Evolutionary conservation across 2,329 filamentous ascomycete genomes (phyloP), one percentile per base, ranked within the genome.

Genomic region (Mycocentrospora acerina): DNA sequence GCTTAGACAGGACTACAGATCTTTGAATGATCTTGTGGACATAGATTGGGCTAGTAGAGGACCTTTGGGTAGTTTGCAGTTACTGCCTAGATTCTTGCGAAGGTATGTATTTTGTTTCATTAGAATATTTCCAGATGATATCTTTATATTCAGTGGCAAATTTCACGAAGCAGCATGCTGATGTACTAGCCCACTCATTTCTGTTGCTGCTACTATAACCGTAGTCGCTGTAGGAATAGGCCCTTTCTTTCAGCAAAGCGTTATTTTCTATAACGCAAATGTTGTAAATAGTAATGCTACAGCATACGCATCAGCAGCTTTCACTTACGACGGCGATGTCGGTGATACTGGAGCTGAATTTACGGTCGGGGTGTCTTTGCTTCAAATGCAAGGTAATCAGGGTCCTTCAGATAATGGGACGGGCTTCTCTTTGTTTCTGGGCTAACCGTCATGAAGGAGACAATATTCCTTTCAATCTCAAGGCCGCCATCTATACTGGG

Each of bases 161-260:
- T n/a, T n/a, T n/a, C n/a, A n/a, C n/a, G n/a, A n/a, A n/a, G n/a
- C n/a, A n/a, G n/a, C n/a, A n/a, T n/a, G 12, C 17, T 32, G 16
- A 32, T n/a, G 4, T 10, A 32, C 4, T 18, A 32, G 29, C 15
- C 16, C 16, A n/a, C 8, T 18, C 6, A 13, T 32, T 32, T 32
- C 9, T 7, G n/a, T 32, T 22, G 29, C 29, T 19, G 17, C 15
- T n/a, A 13, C 15, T 10, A 22, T 32, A 12, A 13, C 12, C 11
- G 22, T 32, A 16, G 13, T 12, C 8, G 7, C 15, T 3, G 19
- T 32, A 5, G 29, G 8, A 7, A 13, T 32, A 2, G 29, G 29
- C 29, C 29, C 29, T 9, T 32, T 32, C 8, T 22, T 32, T 12
- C 29, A 32, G 11, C 29, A 32, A 32, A 32, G 29, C 11, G 29